phyloP scores from a whole-genome alignment of 2,329 filamentous ascomycete genomes.

The Botrytis medusae region DNA sequence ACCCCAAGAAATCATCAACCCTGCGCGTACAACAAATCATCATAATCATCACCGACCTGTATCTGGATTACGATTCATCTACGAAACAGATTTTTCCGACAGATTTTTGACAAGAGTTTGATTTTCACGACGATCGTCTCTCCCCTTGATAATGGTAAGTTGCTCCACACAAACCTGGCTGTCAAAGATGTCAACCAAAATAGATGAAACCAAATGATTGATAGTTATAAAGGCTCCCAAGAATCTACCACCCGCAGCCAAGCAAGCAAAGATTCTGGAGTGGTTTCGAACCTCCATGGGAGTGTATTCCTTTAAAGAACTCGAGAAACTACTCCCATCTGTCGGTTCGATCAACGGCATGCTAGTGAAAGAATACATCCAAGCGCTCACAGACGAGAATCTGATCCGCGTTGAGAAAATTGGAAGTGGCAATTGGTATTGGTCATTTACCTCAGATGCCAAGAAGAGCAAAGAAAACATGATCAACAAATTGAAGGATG shows the following conservation, averaged over 20 bases:
- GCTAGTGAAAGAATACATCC: conserved; percentile 67
- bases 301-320: conserved; percentile 65
- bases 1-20: not conserved
- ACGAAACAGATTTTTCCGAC: not conserved
- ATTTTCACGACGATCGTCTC: not conserved
- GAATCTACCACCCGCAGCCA: conserved; percentile 55
- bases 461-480: conserved; percentile 47
- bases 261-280: conserved; percentile 56
- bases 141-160: conserved; percentile 5
- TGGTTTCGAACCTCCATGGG: conserved; percentile 60
- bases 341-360: conserved; percentile 64
- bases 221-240: conserved; percentile 48
- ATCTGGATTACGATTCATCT: not conserved
- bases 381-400: conserved; percentile 59
- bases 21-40: not conserved
- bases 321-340: conserved; percentile 62
- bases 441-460: conserved; percentile 61
- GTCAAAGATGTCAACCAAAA: not conserved
- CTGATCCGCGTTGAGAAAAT: conserved; percentile 67
- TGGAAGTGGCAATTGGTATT: conserved; percentile 71
- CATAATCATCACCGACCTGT: not conserved
- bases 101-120: not conserved
- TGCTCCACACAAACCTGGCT: not conserved
- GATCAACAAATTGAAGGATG: conserved; percentile 42
- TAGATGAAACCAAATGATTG: conserved; percentile 13